Percentiles rank a stretch among this genome's conserved stretches.
These are phyloP conservation scores for Setomelanomma holmii DNA, from an alignment of 2,329 filamentous ascomycete genomes.

Conservation along the genomic window DNA sequence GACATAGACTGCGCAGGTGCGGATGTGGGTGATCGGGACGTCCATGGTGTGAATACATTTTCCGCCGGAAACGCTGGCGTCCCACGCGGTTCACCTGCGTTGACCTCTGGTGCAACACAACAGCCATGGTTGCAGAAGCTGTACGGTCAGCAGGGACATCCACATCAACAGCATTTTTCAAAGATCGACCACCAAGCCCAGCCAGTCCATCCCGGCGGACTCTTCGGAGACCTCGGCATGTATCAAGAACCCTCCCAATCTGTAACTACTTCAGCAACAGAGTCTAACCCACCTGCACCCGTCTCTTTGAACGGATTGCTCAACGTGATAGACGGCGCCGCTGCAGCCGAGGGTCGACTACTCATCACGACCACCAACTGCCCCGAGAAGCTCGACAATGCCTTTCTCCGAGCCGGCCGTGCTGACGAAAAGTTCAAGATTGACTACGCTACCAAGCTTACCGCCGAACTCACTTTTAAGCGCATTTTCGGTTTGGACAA, in stretches of 20 bases:
- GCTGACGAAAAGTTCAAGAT: slow-evolving; percentile 82
- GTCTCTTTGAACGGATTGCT: slow-evolving; percentile 72
- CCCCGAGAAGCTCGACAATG: slow-evolving; percentile 73
- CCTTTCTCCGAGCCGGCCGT: slow-evolving; percentile 73
- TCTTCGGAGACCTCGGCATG: not conserved
- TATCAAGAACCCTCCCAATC: not conserved
- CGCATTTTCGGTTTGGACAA: slow-evolving; percentile 10
- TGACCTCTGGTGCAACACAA: too few species aligned
- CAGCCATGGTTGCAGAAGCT: too few species aligned
- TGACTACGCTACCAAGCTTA: slow-evolving; percentile 14
- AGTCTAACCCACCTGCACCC: not conserved
- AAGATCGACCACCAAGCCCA: too few species aligned
- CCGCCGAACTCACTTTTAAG: slow-evolving; percentile 8
- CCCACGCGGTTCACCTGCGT: not conserved
- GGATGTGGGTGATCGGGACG: slow-evolving; percentile 22
- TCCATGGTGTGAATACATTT: too few species aligned
- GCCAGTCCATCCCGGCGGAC: too few species aligned
- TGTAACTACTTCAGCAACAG: not conserved
- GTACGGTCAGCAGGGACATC: too few species aligned
- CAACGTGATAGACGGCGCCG: slow-evolving; percentile 82
- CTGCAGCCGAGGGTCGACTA: slow-evolving; percentile 76
- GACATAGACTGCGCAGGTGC: slow-evolving; percentile 23
- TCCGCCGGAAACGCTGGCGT: not conserved
- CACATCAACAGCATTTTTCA: too few species aligned
- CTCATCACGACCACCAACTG: slow-evolving; percentile 83